Evolutionary conservation across 352 stramenopile species (phyloP), one percentile per base, ranked within the genome.

Genomic region (Pythium periplocum): DNA sequence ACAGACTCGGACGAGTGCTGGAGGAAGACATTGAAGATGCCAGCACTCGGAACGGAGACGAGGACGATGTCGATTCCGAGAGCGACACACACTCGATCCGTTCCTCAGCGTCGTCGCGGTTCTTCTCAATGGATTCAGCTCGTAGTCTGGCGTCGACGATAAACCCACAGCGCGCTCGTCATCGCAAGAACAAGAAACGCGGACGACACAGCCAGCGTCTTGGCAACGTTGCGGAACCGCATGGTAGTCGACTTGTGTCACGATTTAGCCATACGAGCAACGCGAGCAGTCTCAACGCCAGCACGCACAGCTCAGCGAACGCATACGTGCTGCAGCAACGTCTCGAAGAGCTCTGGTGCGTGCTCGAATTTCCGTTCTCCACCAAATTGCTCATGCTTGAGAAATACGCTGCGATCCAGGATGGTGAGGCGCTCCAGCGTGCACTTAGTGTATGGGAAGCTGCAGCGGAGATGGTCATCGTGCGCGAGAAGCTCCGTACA

Each of bases 321-420:
- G 73, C 76, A 1, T 52, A 80, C 12, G 66, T 62, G 41, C 56
- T 90, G 12, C 76, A 87, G 47, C 41, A 59, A 40, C 79, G 76
- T 2, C 53, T 90, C 2, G 79, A 90, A 50, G 61, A 66, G 9
- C 56, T 90, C 11, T 90, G 76, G 75, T 51, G 50, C 4, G 61
- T 55, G 26, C 61, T 90, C 33, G 76, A 83, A 39, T 83, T 90
- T 31, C 76, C 79, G 2, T 90, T 83, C 41, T 82, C 72, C 3
- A 59, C 68, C 41, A 79, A 80, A 42, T 54, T 90, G 30, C 37
- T 65, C 7, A 90, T 90, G 79, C 61, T 86, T 26, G 76, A 87
- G 41, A 81, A 81, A 30, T 70, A 83, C 32, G 78, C 77, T 3
- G 69, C 69, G 4, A n/a, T 76, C 12, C 62, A 78, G 43, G 73